A percentile compares a stretch with the other conserved stretches of the same genome.
Conservation (phyloP, 179 eudicot genomes). For the Beta corolliflora region DNA sequence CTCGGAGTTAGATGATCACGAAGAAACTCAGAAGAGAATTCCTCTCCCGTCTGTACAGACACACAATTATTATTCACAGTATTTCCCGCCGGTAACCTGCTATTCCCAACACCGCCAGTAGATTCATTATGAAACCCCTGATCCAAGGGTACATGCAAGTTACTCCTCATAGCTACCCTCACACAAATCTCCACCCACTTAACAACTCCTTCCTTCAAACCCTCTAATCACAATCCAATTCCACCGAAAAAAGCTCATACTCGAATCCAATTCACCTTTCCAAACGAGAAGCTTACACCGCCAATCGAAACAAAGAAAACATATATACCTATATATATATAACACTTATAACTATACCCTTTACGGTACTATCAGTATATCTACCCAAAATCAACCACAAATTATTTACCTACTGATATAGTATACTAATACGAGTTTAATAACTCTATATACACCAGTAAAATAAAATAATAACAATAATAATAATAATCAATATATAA, state of each 20-base stretch:
- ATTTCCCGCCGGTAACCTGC: slow-evolving; percentile 31
- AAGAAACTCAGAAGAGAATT: slow-evolving; percentile 77
- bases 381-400: slow-evolving; percentile 22
- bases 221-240: neutral
- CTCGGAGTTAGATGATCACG: slow-evolving; percentile 58
- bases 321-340: slow-evolving; percentile 9
- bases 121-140: slow-evolving; percentile 33
- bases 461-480: neutral
- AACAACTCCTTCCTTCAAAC: slow-evolving; percentile 17
- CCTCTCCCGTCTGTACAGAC: slow-evolving; percentile 88
- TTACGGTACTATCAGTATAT: neutral
- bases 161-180: slow-evolving; percentile 49
- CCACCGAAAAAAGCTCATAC: neutral
- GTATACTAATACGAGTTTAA: slow-evolving; percentile 9
- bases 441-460: slow-evolving; percentile 14
- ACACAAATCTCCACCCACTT: slow-evolving; percentile 16
- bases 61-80: slow-evolving; percentile 48
- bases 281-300: neutral
- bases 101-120: slow-evolving; percentile 32
- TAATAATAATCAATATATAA: slow-evolving; percentile 3
- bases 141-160: slow-evolving; percentile 38
- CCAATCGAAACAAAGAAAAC: slow-evolving; percentile 18
- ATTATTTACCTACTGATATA: slow-evolving; percentile 17
- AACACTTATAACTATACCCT: neutral
- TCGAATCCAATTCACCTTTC: slow-evolving; percentile 5